Percentiles rank a stretch among this genome's conserved stretches.
These are phyloP conservation scores for Myxozyma sirexii DNA, from an alignment of 805 yeast species.

Conservation along the genomic window DNA sequence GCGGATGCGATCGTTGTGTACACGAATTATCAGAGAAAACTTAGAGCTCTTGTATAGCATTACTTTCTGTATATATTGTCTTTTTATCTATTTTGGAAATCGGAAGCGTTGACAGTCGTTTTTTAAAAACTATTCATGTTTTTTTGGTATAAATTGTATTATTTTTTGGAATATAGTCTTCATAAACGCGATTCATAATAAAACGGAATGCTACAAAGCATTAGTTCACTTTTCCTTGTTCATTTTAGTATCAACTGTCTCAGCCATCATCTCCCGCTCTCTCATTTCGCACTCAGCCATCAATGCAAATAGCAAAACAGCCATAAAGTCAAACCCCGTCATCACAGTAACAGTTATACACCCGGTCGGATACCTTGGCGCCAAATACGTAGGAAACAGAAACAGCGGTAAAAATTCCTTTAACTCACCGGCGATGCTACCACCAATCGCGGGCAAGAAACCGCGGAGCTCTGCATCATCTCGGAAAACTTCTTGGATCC, in stretches of 20 bases:
- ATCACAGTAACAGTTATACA: slow-evolving; percentile 16
- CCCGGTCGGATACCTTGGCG: slow-evolving; percentile 25
- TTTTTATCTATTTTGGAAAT: not conserved
- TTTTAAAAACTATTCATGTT: not conserved
- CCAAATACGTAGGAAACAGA: slow-evolving; percentile 28
- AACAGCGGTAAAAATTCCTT: slow-evolving; percentile 23
- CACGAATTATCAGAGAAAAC: slow-evolving; percentile 5
- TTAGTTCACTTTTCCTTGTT: too few species aligned
- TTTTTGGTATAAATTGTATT: not conserved
- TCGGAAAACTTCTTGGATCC: slow-evolving; percentile 27
- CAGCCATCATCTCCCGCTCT: too few species aligned
- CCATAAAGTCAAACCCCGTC: slow-evolving; percentile 12
- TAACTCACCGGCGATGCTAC: slow-evolving; percentile 11
- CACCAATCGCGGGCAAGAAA: slow-evolving; percentile 32
- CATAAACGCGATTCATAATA: too few species aligned
- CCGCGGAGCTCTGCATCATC: slow-evolving; percentile 29
- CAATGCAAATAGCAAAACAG: slow-evolving; percentile 13
- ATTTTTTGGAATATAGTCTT: too few species aligned
- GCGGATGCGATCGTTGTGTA: slow-evolving; percentile 54
- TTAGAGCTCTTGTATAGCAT: too few species aligned
- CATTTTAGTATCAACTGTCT: too few species aligned
- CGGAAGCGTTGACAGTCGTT: too few species aligned
- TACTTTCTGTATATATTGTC: too few species aligned
- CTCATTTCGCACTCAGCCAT: slow-evolving; percentile 14
- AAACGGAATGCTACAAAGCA: too few species aligned